Percentiles rank a stretch among this genome's conserved stretches.
These are phyloP conservation scores for Raffaelea arxii DNA, from an alignment of 2,329 filamentous ascomycete genomes.

Conservation along the genomic window DNA sequence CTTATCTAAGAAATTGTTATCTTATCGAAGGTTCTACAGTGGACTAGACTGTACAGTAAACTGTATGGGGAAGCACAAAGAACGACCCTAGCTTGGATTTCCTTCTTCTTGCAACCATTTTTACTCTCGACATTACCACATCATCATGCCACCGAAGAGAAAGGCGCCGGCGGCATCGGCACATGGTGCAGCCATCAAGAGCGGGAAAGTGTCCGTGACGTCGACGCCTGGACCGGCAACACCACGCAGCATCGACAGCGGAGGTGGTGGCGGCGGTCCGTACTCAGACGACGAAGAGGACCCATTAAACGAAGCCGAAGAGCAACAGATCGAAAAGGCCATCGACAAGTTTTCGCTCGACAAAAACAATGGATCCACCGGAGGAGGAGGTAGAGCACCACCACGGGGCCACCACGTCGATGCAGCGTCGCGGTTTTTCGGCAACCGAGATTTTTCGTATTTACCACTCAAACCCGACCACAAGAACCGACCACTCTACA, in stretches of 20 bases:
- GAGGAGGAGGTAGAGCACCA: too few species aligned
- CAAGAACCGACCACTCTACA: slow-evolving; percentile 83
- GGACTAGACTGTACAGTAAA: too few species aligned
- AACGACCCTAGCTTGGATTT: too few species aligned
- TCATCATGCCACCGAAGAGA: slow-evolving; percentile 58
- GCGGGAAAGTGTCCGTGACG: slow-evolving; percentile 43
- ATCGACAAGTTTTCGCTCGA: slow-evolving; percentile 53
- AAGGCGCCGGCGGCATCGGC: slow-evolving; percentile 45
- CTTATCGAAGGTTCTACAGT: too few species aligned
- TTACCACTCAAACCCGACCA: slow-evolving; percentile 80
- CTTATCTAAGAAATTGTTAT: too few species aligned
- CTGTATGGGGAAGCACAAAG: too few species aligned
- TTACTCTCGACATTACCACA: too few species aligned
- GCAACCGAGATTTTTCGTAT: slow-evolving; percentile 62
- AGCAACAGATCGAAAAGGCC: slow-evolving; percentile 46
- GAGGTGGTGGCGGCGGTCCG: slow-evolving; percentile 39
- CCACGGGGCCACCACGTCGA: slow-evolving; percentile 13
- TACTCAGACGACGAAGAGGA: slow-evolving; percentile 43
- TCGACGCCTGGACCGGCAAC: slow-evolving; percentile 54
- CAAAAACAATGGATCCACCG: slow-evolving; percentile 11
- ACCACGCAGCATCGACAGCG: slow-evolving; percentile 46
- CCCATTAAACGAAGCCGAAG: slow-evolving; percentile 38
- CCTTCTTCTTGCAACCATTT: too few species aligned
- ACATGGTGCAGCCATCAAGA: slow-evolving; percentile 37
- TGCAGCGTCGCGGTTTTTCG: slow-evolving; percentile 21